Base-by-base conservation (phyloP, 1,284 basidiomycete species). In the Ceratobasidium sp. region DNA sequence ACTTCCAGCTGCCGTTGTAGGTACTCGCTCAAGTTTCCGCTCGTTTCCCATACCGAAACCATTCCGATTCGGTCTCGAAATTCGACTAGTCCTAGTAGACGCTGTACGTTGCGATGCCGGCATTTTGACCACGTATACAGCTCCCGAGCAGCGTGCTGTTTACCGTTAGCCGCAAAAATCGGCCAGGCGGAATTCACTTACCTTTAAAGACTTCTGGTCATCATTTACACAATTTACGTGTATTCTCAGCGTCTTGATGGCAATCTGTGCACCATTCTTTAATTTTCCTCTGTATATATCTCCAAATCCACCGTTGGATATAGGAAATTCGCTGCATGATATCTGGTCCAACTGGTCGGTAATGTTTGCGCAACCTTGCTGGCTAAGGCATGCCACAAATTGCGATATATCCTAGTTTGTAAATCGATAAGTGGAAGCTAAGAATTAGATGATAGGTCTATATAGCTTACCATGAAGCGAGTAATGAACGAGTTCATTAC, bases 81-180 rank as follows among this genome's bases (percentile, higher is more conserved):
- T 53, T 31, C 13, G 13, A 35, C 65, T 33, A 67, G 28, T 33
- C 65, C 65, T 2, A 67, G 26, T 37, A 67, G 47, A 6, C 6
- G 45, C 33, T 45, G 49, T 20, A 67, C 49, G 33, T 67, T 49
- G 10, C 26, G 49, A 26, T 67, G 45, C 8, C 31, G 15, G n/a
- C 45, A 67, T n/a, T 53, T 67, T n/a, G 65, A 67, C 65, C 65
- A 67, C 8, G 45, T 17, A 42, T 67, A 35, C n/a, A 67, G 26
- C 65, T 67, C 65, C 11, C 47, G 45, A 33, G 65, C 65, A 8
- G 65, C 65, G 42, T 53, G 45, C 65, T 67, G n/a, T 37, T 35
- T 53, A 31, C 8, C 15, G 17, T 65, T 28, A 31, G 61, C n/a
- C 11, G 20, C 11, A 5, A 37, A 17, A 20, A 13, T 39, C 37